Conservation (phyloP, 2,329 filamentous ascomycete genomes). For the Claviceps sp. region DNA sequence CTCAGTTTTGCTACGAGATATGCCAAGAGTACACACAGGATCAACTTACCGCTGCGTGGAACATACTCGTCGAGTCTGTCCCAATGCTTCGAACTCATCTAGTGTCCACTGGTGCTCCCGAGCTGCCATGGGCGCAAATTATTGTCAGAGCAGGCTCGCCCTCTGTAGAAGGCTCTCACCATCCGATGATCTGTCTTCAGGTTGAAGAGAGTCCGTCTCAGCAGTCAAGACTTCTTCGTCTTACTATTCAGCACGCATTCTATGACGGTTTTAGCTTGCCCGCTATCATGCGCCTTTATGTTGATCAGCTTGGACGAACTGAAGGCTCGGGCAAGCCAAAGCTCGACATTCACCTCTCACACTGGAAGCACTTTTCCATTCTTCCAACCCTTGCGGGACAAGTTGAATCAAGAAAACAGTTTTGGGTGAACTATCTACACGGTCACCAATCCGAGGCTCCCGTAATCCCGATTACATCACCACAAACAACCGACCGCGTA, state of each 20-base stretch:
- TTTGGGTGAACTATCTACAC: conserved; percentile 30
- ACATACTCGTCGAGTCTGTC: conserved; percentile 35
- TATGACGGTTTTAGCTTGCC: conserved; percentile 78
- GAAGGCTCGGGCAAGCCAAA: conserved; percentile 2
- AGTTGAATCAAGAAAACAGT: conserved; percentile 14
- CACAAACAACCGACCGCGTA: conserved; percentile 8
- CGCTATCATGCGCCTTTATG: conserved; percentile 33
- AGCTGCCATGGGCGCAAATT: conserved; percentile 49
- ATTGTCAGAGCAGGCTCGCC: conserved; percentile 24
- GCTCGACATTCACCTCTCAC: conserved; percentile 5
- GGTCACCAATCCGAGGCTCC: background rate
- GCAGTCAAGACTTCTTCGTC: conserved; percentile 21
- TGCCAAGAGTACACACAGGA: conserved; percentile 22
- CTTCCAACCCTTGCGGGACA: conserved; percentile 4
- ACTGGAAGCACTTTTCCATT: conserved; percentile 16
- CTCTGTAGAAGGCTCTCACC: background rate
- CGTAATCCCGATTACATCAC: background rate
- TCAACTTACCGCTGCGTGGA: conserved; percentile 47
- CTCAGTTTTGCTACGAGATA: conserved; percentile 52
- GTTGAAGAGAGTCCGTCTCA: conserved; percentile 6
- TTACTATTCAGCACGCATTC: conserved; percentile 70
- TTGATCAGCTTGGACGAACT: conserved; percentile 2
- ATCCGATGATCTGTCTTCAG: conserved; percentile 14
- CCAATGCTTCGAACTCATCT: conserved; percentile 60
- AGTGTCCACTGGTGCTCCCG: conserved; percentile 31